A percentile compares a stretch with the other conserved stretches of the same genome.
phyloP scores from a whole-genome alignment of 108 stramenopile species.

The Schizochytrium sp. region DNA sequence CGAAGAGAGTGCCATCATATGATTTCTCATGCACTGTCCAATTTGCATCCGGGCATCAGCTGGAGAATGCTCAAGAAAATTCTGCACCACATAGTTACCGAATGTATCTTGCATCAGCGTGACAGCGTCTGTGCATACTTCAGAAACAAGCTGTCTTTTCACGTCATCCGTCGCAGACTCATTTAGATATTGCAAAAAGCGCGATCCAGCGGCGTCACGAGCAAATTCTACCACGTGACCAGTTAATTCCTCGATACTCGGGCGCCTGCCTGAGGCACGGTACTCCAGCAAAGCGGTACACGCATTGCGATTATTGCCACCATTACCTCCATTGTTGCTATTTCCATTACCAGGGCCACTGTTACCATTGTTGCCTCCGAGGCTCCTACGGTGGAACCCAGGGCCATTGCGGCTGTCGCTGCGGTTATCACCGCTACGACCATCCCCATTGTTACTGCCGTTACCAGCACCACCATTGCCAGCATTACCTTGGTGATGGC shows the following conservation, averaged over 20 bases:
- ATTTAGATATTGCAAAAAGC: not conserved
- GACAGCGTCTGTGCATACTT: not conserved
- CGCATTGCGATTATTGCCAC: not conserved
- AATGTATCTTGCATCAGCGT: conserved; percentile 78
- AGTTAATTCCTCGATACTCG: not conserved
- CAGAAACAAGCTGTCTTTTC: not conserved
- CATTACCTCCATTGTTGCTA: not conserved
- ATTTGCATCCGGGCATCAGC: conserved; percentile 55
- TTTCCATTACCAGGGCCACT: not conserved
- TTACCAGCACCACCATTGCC: not conserved
- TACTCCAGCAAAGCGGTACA: conserved; percentile 29
- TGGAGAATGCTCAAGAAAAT: conserved; percentile 66
- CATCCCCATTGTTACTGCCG: not conserved
- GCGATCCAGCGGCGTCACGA: conserved; percentile 34
- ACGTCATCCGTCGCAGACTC: conserved; percentile 24
- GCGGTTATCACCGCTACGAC: not conserved
- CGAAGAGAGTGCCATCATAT: conserved; percentile 43
- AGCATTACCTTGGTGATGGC: not conserved
- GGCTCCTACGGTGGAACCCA: not conserved
- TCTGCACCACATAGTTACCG: conserved; percentile 79
- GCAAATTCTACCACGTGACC: conserved; percentile 54
- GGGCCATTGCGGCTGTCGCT: not conserved
- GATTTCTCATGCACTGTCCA: not conserved
- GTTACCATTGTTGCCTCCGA: not conserved
- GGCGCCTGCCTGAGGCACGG: conserved; percentile 8